Conservation (phyloP, 768 basidiomycete genomes). For the Lactifluus echinatus region DNA sequence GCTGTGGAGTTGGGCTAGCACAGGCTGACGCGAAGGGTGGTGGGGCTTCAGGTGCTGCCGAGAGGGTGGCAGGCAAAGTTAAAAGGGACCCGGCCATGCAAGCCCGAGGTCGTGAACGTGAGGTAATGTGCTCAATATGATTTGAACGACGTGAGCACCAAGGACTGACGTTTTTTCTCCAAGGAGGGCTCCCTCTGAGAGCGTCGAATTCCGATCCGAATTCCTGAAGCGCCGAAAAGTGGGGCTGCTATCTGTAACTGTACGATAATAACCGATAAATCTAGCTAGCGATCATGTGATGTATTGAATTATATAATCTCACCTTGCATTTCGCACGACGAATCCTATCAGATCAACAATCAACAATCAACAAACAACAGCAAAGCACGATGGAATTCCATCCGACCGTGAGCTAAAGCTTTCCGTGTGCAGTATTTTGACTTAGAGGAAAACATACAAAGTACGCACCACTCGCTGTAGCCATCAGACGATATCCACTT, state of each 20-base stretch:
- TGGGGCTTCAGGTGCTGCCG: slow-evolving; percentile 13
- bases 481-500: slow-evolving; percentile 5
- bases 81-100: slow-evolving; percentile 6
- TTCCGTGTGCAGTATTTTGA: no score
- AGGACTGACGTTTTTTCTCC: background rate
- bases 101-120: slow-evolving; percentile 13
- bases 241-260: background rate
- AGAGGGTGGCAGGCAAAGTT: slow-evolving; percentile 15
- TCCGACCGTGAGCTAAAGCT: background rate
- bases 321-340: no score
- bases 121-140: slow-evolving; percentile 5
- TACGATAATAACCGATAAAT: background rate
- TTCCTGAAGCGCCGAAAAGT: background rate
- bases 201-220: no score
- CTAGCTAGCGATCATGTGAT: no score
- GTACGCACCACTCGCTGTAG: slow-evolving; percentile 5
- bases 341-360: background rate
- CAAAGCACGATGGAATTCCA: no score
- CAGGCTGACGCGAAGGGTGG: background rate
- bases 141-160: background rate
- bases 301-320: background rate
- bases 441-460: background rate
- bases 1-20: background rate
- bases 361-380: no score
- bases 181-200: slow-evolving; percentile 4